These are phyloP conservation scores for Candida chauliodis DNA, from an alignment of 805 yeast species.

Conservation along the genomic window DNA sequence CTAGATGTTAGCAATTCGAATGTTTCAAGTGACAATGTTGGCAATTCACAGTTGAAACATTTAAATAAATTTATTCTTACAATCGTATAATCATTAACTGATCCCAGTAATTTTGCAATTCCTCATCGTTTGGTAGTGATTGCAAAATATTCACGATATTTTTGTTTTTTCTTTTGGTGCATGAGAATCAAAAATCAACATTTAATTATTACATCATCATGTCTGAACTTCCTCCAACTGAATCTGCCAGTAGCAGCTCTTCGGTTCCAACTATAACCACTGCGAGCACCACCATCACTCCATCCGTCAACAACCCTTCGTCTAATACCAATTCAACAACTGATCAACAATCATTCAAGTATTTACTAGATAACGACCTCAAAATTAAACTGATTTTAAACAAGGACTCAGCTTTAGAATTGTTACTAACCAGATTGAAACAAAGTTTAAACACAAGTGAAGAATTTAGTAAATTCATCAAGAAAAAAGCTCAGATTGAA, in stretches of 20 bases:
- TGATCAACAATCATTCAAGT: not conserved
- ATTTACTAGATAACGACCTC: constrained; percentile 37
- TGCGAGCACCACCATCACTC: not conserved
- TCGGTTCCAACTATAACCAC: constrained; percentile 1
- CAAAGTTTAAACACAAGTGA: constrained; percentile 79
- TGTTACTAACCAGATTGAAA: constrained; percentile 68
- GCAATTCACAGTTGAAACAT: too few relatives aligned
- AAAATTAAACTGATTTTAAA: constrained; percentile 50
- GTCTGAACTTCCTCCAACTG: not conserved
- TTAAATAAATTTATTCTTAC: too few relatives aligned
- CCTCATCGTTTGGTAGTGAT: too few relatives aligned
- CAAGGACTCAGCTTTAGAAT: constrained; percentile 75
- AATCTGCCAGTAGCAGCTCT: not conserved
- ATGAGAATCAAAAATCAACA: not conserved
- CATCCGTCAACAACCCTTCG: not conserved
- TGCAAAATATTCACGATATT: too few relatives aligned
- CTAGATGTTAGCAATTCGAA: too few relatives aligned
- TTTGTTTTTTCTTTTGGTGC: not conserved
- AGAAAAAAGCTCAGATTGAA: constrained; percentile 73
- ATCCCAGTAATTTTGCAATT: too few relatives aligned
- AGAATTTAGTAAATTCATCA: constrained; percentile 75
- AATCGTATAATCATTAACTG: too few relatives aligned
- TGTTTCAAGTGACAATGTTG: too few relatives aligned
- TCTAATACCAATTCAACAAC: not conserved
- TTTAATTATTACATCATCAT: not conserved